Evolutionary conservation across 371 early-diverging fungal species (phyloP), one percentile per base, ranked within the genome.

Genomic region (Blastocladiella emersonii): DNA sequence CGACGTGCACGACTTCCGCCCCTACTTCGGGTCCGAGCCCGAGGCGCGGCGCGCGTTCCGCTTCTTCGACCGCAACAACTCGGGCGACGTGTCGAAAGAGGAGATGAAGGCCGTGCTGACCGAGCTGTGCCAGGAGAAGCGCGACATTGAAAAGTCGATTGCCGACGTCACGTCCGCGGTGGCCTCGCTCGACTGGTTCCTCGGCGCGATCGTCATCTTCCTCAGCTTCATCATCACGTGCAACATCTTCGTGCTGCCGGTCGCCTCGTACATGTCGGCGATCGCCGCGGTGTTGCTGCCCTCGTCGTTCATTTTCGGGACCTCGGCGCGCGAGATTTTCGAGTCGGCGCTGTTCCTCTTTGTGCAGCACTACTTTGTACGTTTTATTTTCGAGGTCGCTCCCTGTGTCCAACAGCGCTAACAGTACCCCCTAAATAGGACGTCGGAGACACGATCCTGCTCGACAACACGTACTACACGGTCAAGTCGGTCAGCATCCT

Each of bases 391-490:
- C n/a, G n/a, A n/a, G n/a, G n/a, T n/a, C n/a, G n/a, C n/a, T n/a
- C n/a, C n/a, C n/a, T n/a, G n/a, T n/a, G n/a, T n/a, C n/a, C n/a
- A n/a, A n/a, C n/a, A n/a, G n/a, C n/a, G n/a, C n/a, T n/a, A n/a
- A n/a, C n/a, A n/a, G n/a, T n/a, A n/a, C n/a, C n/a, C n/a, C n/a
- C n/a, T n/a, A n/a, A n/a, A n/a, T n/a, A n/a, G n/a, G 91, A 90
- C 64, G 84, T 87, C 21, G 92, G 90, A 56, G 92, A 91, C 68
- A 65, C 79, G 51, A 84, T 91, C 15, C 65, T 75, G n/a, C 80
- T 93, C 44, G 90, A 86, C 60, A 74, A 75, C 10, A 73, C 75
- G 23, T 82, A 70, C 53, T 76, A 85, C 71, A 75, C 75, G 21
- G 94, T 93, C 6, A 74, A 78, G 37, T 32, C 35, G 36, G 68